Base-by-base conservation (phyloP, 2,329 filamentous ascomycete genomes). In the Teratosphaeria zuluensis region DNA sequence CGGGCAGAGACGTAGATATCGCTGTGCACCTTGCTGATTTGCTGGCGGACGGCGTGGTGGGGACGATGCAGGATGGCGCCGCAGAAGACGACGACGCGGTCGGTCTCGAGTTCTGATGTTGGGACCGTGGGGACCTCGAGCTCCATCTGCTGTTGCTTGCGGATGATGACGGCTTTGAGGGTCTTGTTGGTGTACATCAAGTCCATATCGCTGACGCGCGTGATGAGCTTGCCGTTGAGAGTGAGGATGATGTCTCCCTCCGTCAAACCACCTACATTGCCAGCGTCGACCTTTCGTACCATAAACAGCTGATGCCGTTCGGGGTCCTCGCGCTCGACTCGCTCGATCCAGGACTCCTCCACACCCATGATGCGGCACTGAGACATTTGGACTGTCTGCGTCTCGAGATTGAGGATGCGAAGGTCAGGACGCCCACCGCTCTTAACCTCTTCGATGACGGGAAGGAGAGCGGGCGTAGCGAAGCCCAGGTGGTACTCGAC, bases 291-390 rank as follows among this genome's bases (percentile, higher is more conserved):
- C 77, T 99, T 99, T 68, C 90, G 88, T 32, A 99, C 90, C 89
- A 99, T 96, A 78, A 99, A 99, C 42, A 99, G 83, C 75, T 99
- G 94, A 71, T 99, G 94, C 59, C 91, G 89, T 55, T 94, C 87
- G 46, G 90, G 88, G 73, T 99, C 96, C 62, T 90, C 90, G 64
- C 86, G 80, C 56, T 94, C 87, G 1, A 96, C 92, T 73, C 90
- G 88, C 66, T 89, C 82, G 67, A 99, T 96, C 94, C 92, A 97
- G 62, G 95, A 87, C 63, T 97, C 92, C 0, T 89, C 90, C 1
- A 97, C 90, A 9, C 94, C 94, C 92, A 99, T 97, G 65, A 97
- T 90, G 42, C 92, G 88, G 16, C 90, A 92, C 75, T 99, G 94
- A 46, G 88, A 89, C 92, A 99, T 97, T 69, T 95, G 91, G 32